These are phyloP conservation scores for Lepiota venenata DNA, from an alignment of 768 basidiomycete genomes.

Conservation along the genomic window DNA sequence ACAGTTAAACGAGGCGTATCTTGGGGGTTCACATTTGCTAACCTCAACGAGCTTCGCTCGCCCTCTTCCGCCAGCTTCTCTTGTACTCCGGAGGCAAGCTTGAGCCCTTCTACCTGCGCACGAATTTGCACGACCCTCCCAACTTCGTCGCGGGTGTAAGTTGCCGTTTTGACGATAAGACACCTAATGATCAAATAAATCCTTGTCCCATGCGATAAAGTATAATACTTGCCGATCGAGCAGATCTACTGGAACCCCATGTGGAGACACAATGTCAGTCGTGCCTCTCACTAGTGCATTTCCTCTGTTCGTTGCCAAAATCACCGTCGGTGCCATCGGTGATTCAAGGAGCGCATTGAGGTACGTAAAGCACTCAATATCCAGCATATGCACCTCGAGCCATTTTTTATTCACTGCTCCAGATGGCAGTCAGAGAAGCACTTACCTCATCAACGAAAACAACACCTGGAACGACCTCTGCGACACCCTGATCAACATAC, in stretches of 20 bases:
- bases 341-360: constrained; percentile 95
- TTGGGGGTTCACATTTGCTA: constrained; percentile 18
- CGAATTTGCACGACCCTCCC: constrained; percentile 83
- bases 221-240: constrained; percentile 69
- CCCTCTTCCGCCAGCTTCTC: constrained; percentile 82
- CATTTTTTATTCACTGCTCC: constrained; percentile 7
- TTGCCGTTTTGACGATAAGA: constrained; percentile 92
- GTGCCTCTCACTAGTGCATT: constrained; percentile 92
- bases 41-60: constrained; percentile 79
- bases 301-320: constrained; percentile 95
- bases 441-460: constrained; percentile 97
- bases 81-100: constrained; percentile 69
- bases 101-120: constrained; percentile 83
- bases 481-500: constrained; percentile 97
- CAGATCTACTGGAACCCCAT: constrained; percentile 92
- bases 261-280: constrained; percentile 85
- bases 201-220: constrained; percentile 6
- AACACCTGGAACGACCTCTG: constrained; percentile 96
- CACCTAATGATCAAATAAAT: constrained; percentile 43
- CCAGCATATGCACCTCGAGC: constrained; percentile 94
- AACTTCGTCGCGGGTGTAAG: constrained; percentile 81
- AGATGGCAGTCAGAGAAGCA: constrained; percentile 7
- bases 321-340: constrained; percentile 95
- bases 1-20: background rate
- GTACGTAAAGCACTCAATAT: constrained; percentile 99